Conservation (phyloP, 164 flowering plant genomes). For the Vitis vinifera region DNA sequence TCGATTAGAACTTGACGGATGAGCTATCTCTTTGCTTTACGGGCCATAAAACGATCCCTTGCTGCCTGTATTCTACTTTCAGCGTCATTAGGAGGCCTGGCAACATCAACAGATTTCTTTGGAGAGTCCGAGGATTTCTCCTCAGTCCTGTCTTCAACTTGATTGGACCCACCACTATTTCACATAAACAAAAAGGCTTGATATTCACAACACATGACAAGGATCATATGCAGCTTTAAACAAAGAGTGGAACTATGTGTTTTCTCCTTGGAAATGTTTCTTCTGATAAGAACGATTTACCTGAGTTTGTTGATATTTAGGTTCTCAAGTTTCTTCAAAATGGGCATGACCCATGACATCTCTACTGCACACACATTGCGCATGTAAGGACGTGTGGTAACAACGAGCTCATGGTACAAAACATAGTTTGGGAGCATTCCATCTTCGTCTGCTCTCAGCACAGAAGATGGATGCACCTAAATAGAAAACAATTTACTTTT, state of each 20-base stretch:
- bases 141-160: constrained; percentile 19
- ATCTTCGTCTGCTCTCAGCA: constrained; percentile 67
- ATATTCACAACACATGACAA: not conserved
- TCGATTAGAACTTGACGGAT: not conserved
- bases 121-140: constrained; percentile 25
- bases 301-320: constrained; percentile 66
- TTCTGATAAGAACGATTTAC: constrained; percentile 24
- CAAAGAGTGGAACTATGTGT: not conserved
- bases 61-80: constrained; percentile 67
- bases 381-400: constrained; percentile 70
- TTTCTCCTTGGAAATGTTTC: not conserved
- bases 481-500: constrained; percentile 4
- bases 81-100: constrained; percentile 34
- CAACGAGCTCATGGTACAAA: constrained; percentile 67
- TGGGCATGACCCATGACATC: constrained; percentile 71
- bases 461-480: constrained; percentile 94
- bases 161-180: constrained; percentile 51
- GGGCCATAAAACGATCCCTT: constrained; percentile 48
- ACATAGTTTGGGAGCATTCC: constrained; percentile 75
- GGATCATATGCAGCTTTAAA: not conserved
- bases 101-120: constrained; percentile 27
- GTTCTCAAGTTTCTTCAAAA: constrained; percentile 67
- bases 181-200: constrained; percentile 10
- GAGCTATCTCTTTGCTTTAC: constrained; percentile 32
- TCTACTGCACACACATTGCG: constrained; percentile 75